Conservation (phyloP, 1,284 basidiomycete genomes). For the Ustilago tritici region DNA sequence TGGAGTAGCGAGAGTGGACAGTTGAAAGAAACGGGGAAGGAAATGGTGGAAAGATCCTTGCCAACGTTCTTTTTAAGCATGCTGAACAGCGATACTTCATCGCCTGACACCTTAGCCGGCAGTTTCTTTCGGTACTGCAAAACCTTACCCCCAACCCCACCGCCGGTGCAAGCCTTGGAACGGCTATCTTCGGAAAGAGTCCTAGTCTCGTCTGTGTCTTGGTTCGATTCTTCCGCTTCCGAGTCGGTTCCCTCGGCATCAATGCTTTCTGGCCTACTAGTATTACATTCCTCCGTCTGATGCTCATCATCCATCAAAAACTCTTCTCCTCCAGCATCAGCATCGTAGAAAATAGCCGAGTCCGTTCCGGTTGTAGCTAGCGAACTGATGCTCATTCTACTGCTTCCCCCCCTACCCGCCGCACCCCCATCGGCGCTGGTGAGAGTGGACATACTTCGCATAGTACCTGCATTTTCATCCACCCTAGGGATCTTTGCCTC, state of each 20-base stretch:
- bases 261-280: constrained; percentile 58
- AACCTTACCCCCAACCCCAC: constrained; percentile 5
- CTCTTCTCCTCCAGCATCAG: constrained; percentile 59
- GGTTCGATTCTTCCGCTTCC: constrained; percentile 67
- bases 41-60: constrained; percentile 69
- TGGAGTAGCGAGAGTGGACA: constrained; percentile 68
- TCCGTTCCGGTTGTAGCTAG: constrained; percentile 57
- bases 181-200: constrained; percentile 21
- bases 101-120: constrained; percentile 75
- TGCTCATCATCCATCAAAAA: constrained; percentile 51
- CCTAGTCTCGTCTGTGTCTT: constrained; percentile 34
- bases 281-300: constrained; percentile 48
- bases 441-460: constrained; percentile 48
- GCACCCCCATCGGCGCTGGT: constrained; percentile 1
- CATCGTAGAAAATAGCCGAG: constrained; percentile 65
- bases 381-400: constrained; percentile 50
- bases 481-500: constrained; percentile 53
- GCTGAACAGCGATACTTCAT: constrained; percentile 87
- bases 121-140: constrained; percentile 72
- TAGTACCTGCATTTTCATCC: constrained; percentile 44
- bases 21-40: constrained; percentile 70
- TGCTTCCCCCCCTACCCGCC: constrained; percentile 14
- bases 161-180: constrained; percentile 1
- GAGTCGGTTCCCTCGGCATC: constrained; percentile 57
- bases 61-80: constrained; percentile 89